A percentile compares a stretch with the other conserved stretches of the same genome.
phyloP scores from a whole-genome alignment of 164 flowering plant genomes.

The Magnolia sinica region DNA sequence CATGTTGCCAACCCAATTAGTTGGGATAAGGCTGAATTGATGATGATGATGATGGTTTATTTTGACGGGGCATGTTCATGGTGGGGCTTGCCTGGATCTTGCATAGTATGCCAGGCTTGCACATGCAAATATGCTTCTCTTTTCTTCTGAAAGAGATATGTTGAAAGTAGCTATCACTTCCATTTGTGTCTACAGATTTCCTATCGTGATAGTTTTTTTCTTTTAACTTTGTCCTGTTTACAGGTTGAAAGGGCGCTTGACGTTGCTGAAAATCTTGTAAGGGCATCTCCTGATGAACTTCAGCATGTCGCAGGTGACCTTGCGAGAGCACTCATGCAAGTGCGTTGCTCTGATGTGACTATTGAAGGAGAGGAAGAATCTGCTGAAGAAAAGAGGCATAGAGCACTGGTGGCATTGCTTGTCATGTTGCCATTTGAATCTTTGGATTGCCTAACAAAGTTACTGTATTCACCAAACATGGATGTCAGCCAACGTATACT shows the following conservation, averaged over 20 bases:
- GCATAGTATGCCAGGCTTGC: too few species aligned
- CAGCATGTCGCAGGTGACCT: conserved; percentile 69
- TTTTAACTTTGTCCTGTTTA: conserved; percentile 10
- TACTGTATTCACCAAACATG: conserved; percentile 80
- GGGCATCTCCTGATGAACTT: conserved; percentile 93
- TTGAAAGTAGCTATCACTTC: too few species aligned
- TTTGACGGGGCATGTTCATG: too few species aligned
- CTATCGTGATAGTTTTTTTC: neutral
- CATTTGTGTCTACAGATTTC: too few species aligned
- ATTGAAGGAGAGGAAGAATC: conserved; percentile 94
- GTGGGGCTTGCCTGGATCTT: too few species aligned
- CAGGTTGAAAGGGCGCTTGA: conserved; percentile 92
- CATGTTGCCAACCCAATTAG: too few species aligned
- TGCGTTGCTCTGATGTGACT: conserved; percentile 81
- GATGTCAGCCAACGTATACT: conserved; percentile 89
- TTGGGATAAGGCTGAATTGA: too few species aligned
- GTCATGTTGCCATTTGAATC: conserved; percentile 72
- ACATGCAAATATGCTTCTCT: too few species aligned
- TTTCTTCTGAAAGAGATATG: too few species aligned
- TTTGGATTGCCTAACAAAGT: conserved; percentile 58
- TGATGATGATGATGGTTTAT: too few species aligned
- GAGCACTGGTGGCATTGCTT: conserved; percentile 70
- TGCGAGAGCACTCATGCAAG: conserved; percentile 72
- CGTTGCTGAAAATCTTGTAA: conserved; percentile 83
- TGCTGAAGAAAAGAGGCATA: conserved; percentile 86